Evolutionary conservation across 768 basidiomycete genomes (phyloP).

Genomic region (Glaciozyma antarctica): DNA sequence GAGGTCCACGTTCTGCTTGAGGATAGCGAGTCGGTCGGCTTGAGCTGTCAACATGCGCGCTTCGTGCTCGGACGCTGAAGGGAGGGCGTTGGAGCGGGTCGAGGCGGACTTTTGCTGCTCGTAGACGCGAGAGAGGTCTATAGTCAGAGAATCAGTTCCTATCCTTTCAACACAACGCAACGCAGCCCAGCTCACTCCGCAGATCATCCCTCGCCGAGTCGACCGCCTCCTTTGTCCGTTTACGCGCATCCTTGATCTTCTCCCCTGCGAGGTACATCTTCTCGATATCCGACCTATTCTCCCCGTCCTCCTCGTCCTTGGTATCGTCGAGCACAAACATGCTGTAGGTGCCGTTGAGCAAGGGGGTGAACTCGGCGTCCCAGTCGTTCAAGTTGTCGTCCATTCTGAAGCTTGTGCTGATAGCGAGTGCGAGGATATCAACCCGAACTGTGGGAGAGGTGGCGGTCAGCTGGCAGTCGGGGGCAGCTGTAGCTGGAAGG

Average conservation of each 20-base stretch:
- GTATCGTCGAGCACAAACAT: slow-evolving; percentile 12
- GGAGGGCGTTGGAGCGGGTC: slow-evolving; percentile 14
- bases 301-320: neutral
- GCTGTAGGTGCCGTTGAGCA: slow-evolving; percentile 6
- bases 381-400: slow-evolving; percentile 14
- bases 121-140: slow-evolving; percentile 23
- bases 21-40: slow-evolving; percentile 3
- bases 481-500: no score
- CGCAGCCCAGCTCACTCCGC: slow-evolving; percentile 5
- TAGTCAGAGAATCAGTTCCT: neutral
- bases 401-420: neutral
- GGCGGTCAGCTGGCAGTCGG: no score
- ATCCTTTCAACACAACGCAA: neutral
- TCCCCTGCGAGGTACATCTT: slow-evolving; percentile 9
- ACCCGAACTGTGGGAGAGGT: no score
- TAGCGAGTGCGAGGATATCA: no score
- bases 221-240: slow-evolving; percentile 7
- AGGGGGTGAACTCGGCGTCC: slow-evolving; percentile 11
- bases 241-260: slow-evolving; percentile 10
- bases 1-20: slow-evolving; percentile 28
- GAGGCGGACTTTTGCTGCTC: slow-evolving; percentile 9
- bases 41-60: slow-evolving; percentile 9
- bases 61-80: slow-evolving; percentile 20
- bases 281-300: slow-evolving; percentile 16
- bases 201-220: slow-evolving; percentile 27